phyloP scores from a whole-genome alignment of 345 rosid species.

The Euphorbia pulcherrima region DNA sequence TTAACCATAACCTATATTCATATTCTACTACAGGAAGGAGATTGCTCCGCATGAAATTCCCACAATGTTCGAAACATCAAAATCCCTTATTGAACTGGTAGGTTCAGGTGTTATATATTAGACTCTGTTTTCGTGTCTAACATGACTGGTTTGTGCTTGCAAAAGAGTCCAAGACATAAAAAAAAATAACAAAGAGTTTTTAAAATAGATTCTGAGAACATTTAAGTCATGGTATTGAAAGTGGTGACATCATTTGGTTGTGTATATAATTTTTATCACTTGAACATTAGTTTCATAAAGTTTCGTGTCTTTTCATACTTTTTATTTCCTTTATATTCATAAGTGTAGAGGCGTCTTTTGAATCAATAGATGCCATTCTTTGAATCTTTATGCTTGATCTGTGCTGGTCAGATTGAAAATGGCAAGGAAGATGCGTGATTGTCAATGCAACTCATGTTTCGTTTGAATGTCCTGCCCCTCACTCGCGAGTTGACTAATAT shows the following conservation, averaged over 20 bases:
- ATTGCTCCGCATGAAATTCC: conserved; percentile 70
- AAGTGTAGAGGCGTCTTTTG: not conserved
- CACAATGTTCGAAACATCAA: conserved; percentile 75
- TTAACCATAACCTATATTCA: no score
- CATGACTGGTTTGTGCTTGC: not conserved
- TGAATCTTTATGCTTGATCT: not conserved
- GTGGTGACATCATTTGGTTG: not conserved
- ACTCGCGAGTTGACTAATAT: conserved; percentile 96
- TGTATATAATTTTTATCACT: not conserved
- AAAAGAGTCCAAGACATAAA: no score
- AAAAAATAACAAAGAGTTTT: no score
- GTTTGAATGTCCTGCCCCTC: conserved; percentile 91
- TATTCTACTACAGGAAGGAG: no score
- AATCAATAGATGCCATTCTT: not conserved
- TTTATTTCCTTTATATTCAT: not conserved
- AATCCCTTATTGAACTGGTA: conserved; percentile 80
- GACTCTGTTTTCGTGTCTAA: not conserved
- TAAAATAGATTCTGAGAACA: not conserved
- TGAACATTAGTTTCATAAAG: not conserved
- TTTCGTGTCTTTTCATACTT: not conserved
- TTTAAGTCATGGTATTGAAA: conserved; percentile 1
- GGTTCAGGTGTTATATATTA: conserved; percentile 29
- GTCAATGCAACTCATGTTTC: conserved; percentile 98
- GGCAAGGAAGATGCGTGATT: conserved; percentile 99
- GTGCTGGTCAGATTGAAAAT: conserved; percentile 64